A percentile compares a stretch with the other conserved stretches of the same genome.
Evolutionary conservation across 208 protist genomes (phyloP).

Genomic region (Leishmania guyanensis): DNA sequence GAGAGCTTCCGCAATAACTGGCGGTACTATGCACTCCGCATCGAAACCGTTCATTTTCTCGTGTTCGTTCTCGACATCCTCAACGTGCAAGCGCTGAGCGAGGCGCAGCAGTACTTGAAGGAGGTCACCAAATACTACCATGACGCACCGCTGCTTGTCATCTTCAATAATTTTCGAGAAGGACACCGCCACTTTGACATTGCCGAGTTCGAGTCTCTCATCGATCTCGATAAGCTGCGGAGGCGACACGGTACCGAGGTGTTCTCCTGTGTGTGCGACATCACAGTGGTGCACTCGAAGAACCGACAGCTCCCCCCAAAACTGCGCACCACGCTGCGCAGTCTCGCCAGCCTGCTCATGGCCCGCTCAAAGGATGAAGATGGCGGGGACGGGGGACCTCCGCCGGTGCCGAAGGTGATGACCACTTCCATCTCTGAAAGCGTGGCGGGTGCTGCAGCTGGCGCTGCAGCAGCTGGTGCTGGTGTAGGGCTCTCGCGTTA

Average conservation of each 20-base stretch:
- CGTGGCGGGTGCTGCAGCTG: constrained; percentile 5
- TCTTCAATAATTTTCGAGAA: constrained; percentile 86
- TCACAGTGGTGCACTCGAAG: constrained; percentile 65
- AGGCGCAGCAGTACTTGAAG: constrained; percentile 63
- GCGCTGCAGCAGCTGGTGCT: constrained; percentile 15
- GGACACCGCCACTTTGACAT: constrained; percentile 39
- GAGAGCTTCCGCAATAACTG: constrained; percentile 84
- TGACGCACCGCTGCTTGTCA: constrained; percentile 59
- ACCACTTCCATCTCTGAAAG: constrained; percentile 2
- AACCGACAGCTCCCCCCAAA: constrained; percentile 41
- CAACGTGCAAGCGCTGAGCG: constrained; percentile 39
- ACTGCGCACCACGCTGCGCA: constrained; percentile 44
- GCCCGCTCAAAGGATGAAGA: constrained; percentile 4
- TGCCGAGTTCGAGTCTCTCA: constrained; percentile 35
- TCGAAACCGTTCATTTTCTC: constrained; percentile 73
- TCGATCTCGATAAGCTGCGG: constrained; percentile 58
- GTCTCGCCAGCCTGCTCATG: constrained; percentile 52
- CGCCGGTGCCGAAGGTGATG: constrained; percentile 29
- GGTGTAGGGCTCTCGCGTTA: neutral
- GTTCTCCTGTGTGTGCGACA: constrained; percentile 69
- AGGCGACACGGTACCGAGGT: constrained; percentile 39
- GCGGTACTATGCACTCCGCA: constrained; percentile 69
- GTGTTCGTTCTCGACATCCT: constrained; percentile 79
- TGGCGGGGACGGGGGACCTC: neutral
- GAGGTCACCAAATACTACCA: constrained; percentile 57